Evolutionary conservation across 352 stramenopile genomes (phyloP).

Genomic region (Phytophthora chlamydospora): DNA sequence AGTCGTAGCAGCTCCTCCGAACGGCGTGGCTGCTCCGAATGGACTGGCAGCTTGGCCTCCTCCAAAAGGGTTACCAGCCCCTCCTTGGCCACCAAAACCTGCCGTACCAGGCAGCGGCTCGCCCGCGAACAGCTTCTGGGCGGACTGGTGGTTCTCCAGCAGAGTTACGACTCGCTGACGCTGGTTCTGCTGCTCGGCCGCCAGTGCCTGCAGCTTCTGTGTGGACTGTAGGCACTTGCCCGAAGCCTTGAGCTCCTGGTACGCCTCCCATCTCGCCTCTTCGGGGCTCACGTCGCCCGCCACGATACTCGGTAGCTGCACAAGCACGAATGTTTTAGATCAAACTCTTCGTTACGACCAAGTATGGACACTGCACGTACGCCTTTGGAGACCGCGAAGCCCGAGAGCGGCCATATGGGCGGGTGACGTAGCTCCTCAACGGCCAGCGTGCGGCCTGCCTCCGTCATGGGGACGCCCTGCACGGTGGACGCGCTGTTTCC

Average conservation of each 20-base stretch:
- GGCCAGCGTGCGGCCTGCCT: conserved; percentile 48
- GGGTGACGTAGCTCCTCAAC: conserved; percentile 66
- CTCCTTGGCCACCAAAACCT: conserved; percentile 26
- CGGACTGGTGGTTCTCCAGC: conserved; percentile 58
- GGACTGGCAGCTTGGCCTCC: conserved; percentile 24
- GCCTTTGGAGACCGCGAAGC: conserved; percentile 67
- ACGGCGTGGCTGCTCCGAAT: conserved; percentile 24
- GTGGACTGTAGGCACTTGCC: conserved; percentile 48
- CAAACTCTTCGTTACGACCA: neutral
- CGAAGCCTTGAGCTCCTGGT: conserved; percentile 58
- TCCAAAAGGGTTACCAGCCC: conserved; percentile 28
- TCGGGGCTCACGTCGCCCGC: conserved; percentile 64
- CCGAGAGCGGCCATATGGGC: conserved; percentile 67
- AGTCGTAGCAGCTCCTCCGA: conserved; percentile 23
- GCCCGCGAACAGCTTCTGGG: conserved; percentile 61
- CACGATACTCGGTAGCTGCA: conserved; percentile 63
- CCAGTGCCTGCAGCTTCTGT: conserved; percentile 48
- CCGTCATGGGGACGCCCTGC: conserved; percentile 42
- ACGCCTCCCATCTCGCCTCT: conserved; percentile 66
- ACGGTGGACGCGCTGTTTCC: conserved; percentile 5
- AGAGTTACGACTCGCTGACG: conserved; percentile 52
- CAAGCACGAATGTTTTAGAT: neutral
- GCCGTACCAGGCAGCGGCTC: conserved; percentile 38
- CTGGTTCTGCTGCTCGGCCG: conserved; percentile 55
- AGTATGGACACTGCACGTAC: conserved; percentile 36